Evolutionary conservation across 2,329 filamentous ascomycete species (phyloP), one percentile per base, ranked within the genome.

Genomic region (Ilyonectria robusta): DNA sequence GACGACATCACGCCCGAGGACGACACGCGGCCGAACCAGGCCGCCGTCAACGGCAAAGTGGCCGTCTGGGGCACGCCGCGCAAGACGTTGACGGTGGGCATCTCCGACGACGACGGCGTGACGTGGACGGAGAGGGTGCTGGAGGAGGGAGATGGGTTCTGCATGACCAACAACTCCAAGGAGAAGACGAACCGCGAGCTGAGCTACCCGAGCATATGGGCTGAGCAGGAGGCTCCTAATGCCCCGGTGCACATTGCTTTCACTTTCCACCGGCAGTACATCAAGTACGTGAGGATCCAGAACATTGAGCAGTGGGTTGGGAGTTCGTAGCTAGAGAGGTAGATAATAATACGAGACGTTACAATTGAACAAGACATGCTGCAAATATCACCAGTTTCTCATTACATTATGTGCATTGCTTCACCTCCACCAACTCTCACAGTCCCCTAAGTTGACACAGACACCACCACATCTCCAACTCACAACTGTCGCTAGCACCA

Each of bases 121-220:
- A 80, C 77, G 0, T 84, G 82, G 82, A 77, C 66, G 11, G 77
- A 77, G 55, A 79, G 76, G 19, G 75, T 83, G 5, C 66, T 84
- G 1, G 81, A 84, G 48, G 82, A 83, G 3, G 82, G 83, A 0
- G 82, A 84, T 67, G 83, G 83, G 0, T 84, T 81, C 29, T 84
- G 83, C 56, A 78, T 84, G 74, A 85, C 82, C 0, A 85, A 84
- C 64, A 83, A 84, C 58, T 83, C 80, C 0, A 75, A 76, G 10
- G 76, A 81, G 1, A 81, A 81, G 48, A 76, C 79, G 3, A 85
- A 84, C 29, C 71, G 82, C 8, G 83, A 84, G 62, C 51, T 84
- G 37, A 83, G 81, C 26, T 84, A 85, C 58, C 83, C 82, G 0
- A 84, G 82, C 66, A 83, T 84, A 35, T 65, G 69, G 7, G 67